Evolutionary conservation across 495 filamentous ascomycete genomes (phyloP).

Genomic region (Filosporella fistucella): DNA sequence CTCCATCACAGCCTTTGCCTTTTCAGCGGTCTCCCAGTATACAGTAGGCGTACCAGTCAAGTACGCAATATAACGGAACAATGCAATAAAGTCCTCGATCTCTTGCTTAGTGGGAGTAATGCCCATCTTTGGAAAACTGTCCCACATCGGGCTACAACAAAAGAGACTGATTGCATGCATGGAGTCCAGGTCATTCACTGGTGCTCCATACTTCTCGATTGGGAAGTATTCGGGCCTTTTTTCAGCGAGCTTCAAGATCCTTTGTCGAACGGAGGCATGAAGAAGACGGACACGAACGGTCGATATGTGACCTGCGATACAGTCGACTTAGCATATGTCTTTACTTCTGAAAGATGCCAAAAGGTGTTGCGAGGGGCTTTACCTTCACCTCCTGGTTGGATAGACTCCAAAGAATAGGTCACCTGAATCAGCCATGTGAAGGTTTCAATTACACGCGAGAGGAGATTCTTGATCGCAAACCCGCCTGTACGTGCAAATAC

Average conservation of each 20-base stretch:
- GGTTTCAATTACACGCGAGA: conserved; percentile 66
- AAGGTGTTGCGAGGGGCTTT: neutral
- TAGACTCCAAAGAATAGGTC: conserved; percentile 54
- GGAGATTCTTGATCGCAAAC: conserved; percentile 62
- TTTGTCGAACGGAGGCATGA: conserved; percentile 62
- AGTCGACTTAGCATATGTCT: neutral
- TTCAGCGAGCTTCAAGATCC: conserved; percentile 53
- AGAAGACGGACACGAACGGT: conserved; percentile 69
- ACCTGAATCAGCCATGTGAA: conserved; percentile 67
- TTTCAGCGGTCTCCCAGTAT: conserved; percentile 44
- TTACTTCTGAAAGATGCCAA: neutral
- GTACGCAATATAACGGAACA: conserved; percentile 69
- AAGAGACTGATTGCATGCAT: conserved; percentile 66
- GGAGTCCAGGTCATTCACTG: conserved; percentile 69
- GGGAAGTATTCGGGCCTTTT: conserved; percentile 58
- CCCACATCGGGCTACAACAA: conserved; percentile 58
- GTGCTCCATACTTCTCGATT: conserved; percentile 52
- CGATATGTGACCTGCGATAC: conserved; percentile 49
- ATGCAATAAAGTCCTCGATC: conserved; percentile 60
- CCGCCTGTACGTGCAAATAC: conserved; percentile 75
- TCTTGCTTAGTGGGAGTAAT: conserved; percentile 57
- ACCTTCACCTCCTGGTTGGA: conserved; percentile 57
- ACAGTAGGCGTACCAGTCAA: conserved; percentile 62
- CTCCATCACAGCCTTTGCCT: conserved; percentile 60
- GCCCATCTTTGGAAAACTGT: conserved; percentile 66